phyloP scores from a whole-genome alignment of 2,329 filamentous ascomycete genomes.

The Madurella fahalii region DNA sequence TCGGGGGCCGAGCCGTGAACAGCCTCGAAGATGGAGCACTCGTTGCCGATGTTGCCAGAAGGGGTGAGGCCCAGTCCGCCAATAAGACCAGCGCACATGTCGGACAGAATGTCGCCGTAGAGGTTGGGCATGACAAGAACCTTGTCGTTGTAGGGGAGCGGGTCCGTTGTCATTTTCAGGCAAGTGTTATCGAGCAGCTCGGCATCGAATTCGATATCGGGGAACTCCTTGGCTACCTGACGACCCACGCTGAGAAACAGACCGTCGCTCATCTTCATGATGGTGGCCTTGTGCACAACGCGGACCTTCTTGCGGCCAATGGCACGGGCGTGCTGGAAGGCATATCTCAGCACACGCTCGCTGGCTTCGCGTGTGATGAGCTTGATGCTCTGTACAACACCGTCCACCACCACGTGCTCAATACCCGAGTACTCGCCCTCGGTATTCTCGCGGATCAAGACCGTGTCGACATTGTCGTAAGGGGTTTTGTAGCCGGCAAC shows the following conservation, averaged over 20 bases:
- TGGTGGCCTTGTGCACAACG: constrained; percentile 98
- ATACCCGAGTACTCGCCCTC: constrained; percentile 99
- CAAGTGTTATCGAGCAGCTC: constrained; percentile 99
- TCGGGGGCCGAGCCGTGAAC: constrained; percentile 97
- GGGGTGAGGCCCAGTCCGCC: constrained; percentile 95
- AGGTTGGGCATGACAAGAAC: constrained; percentile 97
- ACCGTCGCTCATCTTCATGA: constrained; percentile 99
- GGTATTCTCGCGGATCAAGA: constrained; percentile 98
- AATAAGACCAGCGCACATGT: constrained; percentile 98
- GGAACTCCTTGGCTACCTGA: constrained; percentile 91
- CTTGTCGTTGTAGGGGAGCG: constrained; percentile 96
- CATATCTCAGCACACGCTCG: constrained; percentile 93
- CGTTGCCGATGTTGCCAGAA: constrained; percentile 97
- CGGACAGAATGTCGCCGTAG: constrained; percentile 98
- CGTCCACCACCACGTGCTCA: constrained; percentile 96
- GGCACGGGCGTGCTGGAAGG: constrained; percentile 94
- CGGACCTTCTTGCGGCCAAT: constrained; percentile 96
- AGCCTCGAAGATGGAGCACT: constrained; percentile 99
- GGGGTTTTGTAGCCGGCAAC: constrained; percentile 98
- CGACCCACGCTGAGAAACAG: constrained; percentile 88
- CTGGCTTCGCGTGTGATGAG: constrained; percentile 94
- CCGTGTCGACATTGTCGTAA: constrained; percentile 94
- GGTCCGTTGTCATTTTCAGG: constrained; percentile 97
- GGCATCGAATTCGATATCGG: constrained; percentile 90
- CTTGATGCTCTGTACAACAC: constrained; percentile 99